These are phyloP conservation scores for Cucumis sativus DNA, from an alignment of 306 rosid species.

Conservation along the genomic window DNA sequence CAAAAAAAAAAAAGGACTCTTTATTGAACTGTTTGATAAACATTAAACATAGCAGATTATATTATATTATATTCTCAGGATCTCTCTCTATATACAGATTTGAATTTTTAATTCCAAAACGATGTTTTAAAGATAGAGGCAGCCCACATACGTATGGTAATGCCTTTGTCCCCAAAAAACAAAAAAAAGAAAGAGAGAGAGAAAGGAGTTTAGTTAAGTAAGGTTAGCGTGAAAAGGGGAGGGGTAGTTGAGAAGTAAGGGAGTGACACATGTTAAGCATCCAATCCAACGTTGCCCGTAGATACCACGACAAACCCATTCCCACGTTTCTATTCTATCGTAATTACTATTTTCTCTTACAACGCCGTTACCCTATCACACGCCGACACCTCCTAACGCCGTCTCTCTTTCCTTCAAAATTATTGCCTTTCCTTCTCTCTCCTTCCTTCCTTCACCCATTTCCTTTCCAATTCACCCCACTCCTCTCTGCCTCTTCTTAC, in stretches of 20 bases:
- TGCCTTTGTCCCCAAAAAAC: no score
- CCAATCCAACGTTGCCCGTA: neutral
- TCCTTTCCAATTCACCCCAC: neutral
- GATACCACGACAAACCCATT: neutral
- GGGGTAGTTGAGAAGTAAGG: neutral
- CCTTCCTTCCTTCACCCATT: neutral
- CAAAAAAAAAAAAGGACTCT: no score
- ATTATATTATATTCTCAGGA: no score
- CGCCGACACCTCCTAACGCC: neutral
- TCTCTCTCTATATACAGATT: neutral
- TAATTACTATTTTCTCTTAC: neutral
- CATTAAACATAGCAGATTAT: neutral
- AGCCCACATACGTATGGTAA: neutral
- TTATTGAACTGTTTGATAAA: neutral
- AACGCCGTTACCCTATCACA: neutral
- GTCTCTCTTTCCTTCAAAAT: neutral
- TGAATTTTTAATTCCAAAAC: neutral
- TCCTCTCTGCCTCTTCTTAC: neutral
- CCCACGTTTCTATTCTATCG: neutral
- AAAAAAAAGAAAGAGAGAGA: no score
- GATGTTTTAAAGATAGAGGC: neutral
- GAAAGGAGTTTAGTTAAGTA: neutral
- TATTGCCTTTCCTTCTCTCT: neutral
- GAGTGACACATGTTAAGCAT: neutral
- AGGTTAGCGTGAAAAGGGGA: neutral